A percentile compares a stretch with the other conserved stretches of the same genome.
Evolutionary conservation across 257 asterid genomes (phyloP).

Genomic region (Parsonsia alboflavescens): DNA sequence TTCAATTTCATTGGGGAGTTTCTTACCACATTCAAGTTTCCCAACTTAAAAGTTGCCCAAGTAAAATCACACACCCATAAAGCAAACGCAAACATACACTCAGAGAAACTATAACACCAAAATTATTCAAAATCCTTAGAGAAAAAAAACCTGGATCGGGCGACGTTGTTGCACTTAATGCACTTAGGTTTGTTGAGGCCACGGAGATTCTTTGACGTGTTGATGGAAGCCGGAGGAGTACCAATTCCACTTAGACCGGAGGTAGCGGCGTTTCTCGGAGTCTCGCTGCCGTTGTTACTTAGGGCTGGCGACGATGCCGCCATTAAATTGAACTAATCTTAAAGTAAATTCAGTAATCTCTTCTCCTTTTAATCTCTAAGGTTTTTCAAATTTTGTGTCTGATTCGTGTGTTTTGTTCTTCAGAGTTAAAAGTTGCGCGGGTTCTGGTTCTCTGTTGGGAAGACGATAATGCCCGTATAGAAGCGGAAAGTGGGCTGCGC

Average conservation of each 20-base stretch:
- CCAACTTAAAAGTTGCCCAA: neutral
- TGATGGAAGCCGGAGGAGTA: conserved; percentile 22
- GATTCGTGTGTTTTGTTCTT: neutral
- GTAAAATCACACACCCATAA: neutral
- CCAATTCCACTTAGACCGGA: conserved; percentile 21
- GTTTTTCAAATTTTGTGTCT: neutral
- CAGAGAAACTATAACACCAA: neutral
- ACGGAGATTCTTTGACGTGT: conserved; percentile 57
- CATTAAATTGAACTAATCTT: conserved; percentile 10
- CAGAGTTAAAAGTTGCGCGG: too few species aligned
- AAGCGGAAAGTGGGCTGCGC: too few species aligned
- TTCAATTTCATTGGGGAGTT: neutral
- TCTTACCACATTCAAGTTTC: neutral
- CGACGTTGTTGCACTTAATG: conserved; percentile 95
- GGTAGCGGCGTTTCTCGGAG: conserved; percentile 19
- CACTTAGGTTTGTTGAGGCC: conserved; percentile 98
- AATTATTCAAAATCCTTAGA: neutral
- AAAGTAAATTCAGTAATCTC: neutral
- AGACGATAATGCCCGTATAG: too few species aligned
- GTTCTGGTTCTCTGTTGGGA: too few species aligned
- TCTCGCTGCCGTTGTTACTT: conserved; percentile 28
- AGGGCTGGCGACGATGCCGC: conserved; percentile 37
- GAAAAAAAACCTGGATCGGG: conserved; percentile 74
- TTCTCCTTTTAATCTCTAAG: neutral
- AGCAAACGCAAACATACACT: neutral